Conservation (phyloP, 306 rosid genomes). For the Pyrus pyrifolia region DNA sequence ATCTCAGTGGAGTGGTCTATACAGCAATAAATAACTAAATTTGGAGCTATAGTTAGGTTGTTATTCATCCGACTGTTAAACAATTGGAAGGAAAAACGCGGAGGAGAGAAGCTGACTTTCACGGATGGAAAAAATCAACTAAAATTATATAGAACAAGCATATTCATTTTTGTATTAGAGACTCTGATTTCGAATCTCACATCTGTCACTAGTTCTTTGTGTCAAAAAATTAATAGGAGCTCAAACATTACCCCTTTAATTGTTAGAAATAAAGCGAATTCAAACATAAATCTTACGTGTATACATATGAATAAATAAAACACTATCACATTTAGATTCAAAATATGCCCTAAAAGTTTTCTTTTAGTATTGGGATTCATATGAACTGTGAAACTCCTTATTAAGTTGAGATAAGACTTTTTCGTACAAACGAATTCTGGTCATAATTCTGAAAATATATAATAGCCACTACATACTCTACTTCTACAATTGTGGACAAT, state of each 20-base stretch:
- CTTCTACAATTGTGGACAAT: neutral
- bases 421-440: neutral
- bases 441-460: neutral
- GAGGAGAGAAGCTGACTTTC: neutral
- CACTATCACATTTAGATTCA: too few relatives aligned
- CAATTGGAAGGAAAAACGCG: neutral
- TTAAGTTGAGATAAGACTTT: neutral
- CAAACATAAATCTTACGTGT: too few relatives aligned
- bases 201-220: too few relatives aligned
- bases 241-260: too few relatives aligned
- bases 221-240: too few relatives aligned
- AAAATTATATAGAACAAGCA: neutral
- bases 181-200: too few relatives aligned
- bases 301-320: too few relatives aligned
- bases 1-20: slow-evolving; percentile 3
- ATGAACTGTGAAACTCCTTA: neutral
- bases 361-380: neutral
- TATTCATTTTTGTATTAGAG: too few relatives aligned
- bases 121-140: neutral
- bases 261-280: too few relatives aligned
- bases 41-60: neutral
- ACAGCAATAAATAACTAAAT: neutral
- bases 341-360: too few relatives aligned
- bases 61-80: neutral
- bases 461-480: neutral